These are phyloP conservation scores for Phytophthora pisi DNA, from an alignment of 352 stramenopile genomes.

Conservation along the genomic window DNA sequence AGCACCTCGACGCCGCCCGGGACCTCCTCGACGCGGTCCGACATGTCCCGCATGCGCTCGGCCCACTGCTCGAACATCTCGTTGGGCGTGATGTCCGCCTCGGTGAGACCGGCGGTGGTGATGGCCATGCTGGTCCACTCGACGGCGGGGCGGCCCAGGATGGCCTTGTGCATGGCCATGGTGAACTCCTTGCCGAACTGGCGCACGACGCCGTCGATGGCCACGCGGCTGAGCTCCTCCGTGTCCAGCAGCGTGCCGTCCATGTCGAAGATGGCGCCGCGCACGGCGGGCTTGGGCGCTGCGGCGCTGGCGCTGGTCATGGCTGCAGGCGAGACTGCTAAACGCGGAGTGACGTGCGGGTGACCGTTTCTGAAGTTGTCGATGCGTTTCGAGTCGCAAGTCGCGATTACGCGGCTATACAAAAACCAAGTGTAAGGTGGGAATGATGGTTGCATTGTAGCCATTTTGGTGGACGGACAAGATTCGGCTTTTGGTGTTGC, in stretches of 20 bases:
- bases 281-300: conserved; percentile 28
- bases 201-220: conserved; percentile 59
- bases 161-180: conserved; percentile 71
- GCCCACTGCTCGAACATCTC: conserved; percentile 74
- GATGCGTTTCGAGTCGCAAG: background rate
- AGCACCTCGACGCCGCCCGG: conserved; percentile 61
- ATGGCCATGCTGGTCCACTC: conserved; percentile 84
- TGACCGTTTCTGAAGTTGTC: conserved; percentile 25
- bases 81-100: conserved; percentile 52
- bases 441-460: background rate
- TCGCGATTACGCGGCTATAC: background rate
- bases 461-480: background rate
- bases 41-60: conserved; percentile 61
- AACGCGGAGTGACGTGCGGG: conserved; percentile 19
- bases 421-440: background rate
- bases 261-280: conserved; percentile 81
- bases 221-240: conserved; percentile 69
- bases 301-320: conserved; percentile 20
- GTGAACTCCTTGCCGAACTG: conserved; percentile 68
- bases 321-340: conserved; percentile 6
- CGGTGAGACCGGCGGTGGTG: conserved; percentile 29
- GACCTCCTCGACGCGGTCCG: conserved; percentile 55
- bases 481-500: background rate
- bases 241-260: conserved; percentile 86
- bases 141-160: conserved; percentile 66